Evolutionary conservation across 176 grass and related monocot genomes (phyloP), one percentile per base, ranked within the genome.

Genomic region (Bromus sterilis): DNA sequence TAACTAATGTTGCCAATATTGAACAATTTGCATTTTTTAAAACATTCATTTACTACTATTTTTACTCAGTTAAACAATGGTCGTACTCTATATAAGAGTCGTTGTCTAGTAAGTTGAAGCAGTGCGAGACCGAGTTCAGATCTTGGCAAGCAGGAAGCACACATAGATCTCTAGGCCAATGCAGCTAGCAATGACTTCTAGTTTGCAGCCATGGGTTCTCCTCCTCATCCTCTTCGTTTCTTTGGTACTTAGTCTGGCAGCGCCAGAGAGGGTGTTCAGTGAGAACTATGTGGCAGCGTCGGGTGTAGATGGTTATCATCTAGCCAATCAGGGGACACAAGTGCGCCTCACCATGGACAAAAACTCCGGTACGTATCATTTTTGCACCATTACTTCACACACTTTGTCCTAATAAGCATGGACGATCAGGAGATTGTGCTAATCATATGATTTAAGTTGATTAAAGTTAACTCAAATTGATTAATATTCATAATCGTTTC

Each of bases 261-360:
- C 10, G n/a, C 44, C 15, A 48, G 67, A 23, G 71, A 4, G 30
- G 16, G 77, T 24, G 26, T 95, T 95, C 76, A 36, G 86, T 18
- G 24, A 95, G 39, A 95, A 86, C 70, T 95, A 92, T 37, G 79
- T 14, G 42, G 41, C 81, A 4, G 75, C 44, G 40, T 95, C 79
- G 71, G 90, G 93, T 35, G 63, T 12, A 7, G 86, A 87, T 69
- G 79, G 78, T 3, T 28, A 63, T 69, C 90, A 90, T 61, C 76
- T 90, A 9, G 53, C 73, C 21, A 40, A 68, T 64, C 43, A 78
- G n/a, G 85, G 90, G 11, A 79, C 75, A 7, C 71, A 79, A 74
- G 72, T 84, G 26, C 48, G 85, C 20, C 80, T 92, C 63, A 83
- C 56, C 85, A 75, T 95, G 87, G 93, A 95, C 68, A 66, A 72